phyloP scores from a whole-genome alignment of 202 grass and related monocot species.

The Cymbopogon flexuosus region DNA sequence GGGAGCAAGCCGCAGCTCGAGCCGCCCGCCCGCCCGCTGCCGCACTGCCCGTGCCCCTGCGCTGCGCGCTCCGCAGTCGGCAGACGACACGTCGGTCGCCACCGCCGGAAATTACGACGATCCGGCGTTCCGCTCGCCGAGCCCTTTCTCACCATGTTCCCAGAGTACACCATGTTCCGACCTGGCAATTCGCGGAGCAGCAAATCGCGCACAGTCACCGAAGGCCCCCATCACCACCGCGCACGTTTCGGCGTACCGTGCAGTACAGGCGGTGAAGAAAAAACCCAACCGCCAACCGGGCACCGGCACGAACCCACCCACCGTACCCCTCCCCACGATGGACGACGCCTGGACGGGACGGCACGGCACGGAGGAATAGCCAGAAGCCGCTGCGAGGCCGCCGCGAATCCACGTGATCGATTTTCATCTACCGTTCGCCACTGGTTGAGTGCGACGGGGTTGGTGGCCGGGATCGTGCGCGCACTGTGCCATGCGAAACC shows the following conservation, averaged over 20 bases:
- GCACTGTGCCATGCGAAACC: constrained; percentile 18
- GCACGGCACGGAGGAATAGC: neutral
- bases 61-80: neutral
- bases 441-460: neutral
- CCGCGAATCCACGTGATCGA: neutral
- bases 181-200: neutral
- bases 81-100: neutral
- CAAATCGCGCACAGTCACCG: constrained; percentile 8
- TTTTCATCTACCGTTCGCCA: neutral
- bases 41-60: neutral
- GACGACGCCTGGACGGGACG: neutral
- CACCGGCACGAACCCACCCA: neutral
- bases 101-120: constrained; percentile 1
- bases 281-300: neutral
- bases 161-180: too few relatives aligned
- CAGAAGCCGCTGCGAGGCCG: neutral
- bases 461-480: neutral
- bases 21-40: neutral
- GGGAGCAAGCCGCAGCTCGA: constrained; percentile 25
- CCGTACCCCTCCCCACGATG: neutral
- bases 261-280: neutral
- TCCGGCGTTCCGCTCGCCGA: neutral
- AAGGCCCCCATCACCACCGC: neutral
- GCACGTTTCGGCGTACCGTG: neutral
- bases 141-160: neutral